Evolutionary conservation across 441 rosid species (phyloP), one percentile per base, ranked within the genome.

Genomic region (Monsonia emarginata): DNA sequence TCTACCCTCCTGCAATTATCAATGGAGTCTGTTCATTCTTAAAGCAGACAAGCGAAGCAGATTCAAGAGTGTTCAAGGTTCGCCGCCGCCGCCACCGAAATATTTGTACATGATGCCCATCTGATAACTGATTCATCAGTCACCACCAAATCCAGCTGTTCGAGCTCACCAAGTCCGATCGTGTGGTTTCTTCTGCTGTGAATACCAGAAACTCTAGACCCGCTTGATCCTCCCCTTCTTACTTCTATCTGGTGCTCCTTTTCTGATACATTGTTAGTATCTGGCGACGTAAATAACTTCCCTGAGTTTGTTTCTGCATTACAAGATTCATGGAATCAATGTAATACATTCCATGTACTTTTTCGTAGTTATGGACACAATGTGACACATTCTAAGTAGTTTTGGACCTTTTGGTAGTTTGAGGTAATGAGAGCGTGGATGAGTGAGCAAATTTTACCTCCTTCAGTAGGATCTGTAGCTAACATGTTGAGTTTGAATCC

Each of bases 81-180:
- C n/a, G n/a, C n/a, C n/a, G n/a, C 5, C 5, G 54, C n/a, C 22
- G 54, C 54, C 10, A 26, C 16, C 3, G 42, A 21, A 31, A 88
- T 87, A 69, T 79, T 81, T 4, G 89, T 86, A 79, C 95, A 87
- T 50, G 97, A 89, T 24, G 86, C 96, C 97, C 96, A 86, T 0
- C 95, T 86, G 69, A 87, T 85, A 21, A 87, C 84, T 1, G 95
- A 86, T 48, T 82, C 91, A 0, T 82, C 91, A 0, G 84, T 80
- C 27, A 83, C 85, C 18, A 81, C 68, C 59, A 84, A 76, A 69
- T 85, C 77, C 9, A 89, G 75, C 68, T 85, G 89, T 73, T 81
- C 84, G 52, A 84, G 76, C 76, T 87, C 95, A 6, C 95, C 96
- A 0, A 83, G 67, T 42, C 95, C 84, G 38, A 86, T 89, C n/a